phyloP scores from a whole-genome alignment of 2,329 filamentous ascomycete genomes.

The Trichoderma harzianum region DNA sequence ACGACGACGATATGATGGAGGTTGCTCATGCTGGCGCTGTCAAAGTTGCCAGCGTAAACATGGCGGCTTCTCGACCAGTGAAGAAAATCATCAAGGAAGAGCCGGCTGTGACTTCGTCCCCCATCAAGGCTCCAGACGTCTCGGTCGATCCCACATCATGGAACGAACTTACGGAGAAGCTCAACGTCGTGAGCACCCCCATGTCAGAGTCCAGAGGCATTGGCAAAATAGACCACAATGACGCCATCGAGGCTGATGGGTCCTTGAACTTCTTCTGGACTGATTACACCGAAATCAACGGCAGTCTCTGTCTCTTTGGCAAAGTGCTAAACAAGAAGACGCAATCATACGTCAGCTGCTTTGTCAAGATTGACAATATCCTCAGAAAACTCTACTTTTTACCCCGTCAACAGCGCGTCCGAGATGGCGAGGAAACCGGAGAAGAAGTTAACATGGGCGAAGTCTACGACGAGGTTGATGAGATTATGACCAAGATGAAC shows the following conservation, averaged over 20 bases:
- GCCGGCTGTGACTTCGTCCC: slow-evolving; percentile 72
- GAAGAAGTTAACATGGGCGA: slow-evolving; percentile 83
- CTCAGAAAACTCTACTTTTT: slow-evolving; percentile 90
- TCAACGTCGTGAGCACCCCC: slow-evolving; percentile 81
- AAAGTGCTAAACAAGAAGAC: slow-evolving; percentile 90
- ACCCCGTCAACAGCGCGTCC: slow-evolving; percentile 62
- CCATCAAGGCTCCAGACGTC: slow-evolving; percentile 56
- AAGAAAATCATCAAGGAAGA: slow-evolving; percentile 70
- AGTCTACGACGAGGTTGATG: slow-evolving; percentile 85
- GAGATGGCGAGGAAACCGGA: slow-evolving; percentile 62
- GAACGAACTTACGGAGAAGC: slow-evolving; percentile 79
- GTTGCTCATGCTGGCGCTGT: slow-evolving; percentile 72
- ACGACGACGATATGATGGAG: slow-evolving; percentile 83
- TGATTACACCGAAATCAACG: slow-evolving; percentile 90
- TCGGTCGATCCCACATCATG: slow-evolving; percentile 77
- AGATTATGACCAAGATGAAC: slow-evolving; percentile 80
- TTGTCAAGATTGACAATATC: slow-evolving; percentile 94
- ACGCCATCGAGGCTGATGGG: slow-evolving; percentile 91
- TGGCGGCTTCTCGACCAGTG: slow-evolving; percentile 69
- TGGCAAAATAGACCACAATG: slow-evolving; percentile 78
- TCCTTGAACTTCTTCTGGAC: slow-evolving; percentile 95
- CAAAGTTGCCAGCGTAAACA: slow-evolving; percentile 72
- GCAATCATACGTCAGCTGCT: slow-evolving; percentile 79
- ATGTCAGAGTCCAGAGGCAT: slow-evolving; percentile 59
- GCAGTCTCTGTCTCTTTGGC: slow-evolving; percentile 88